A percentile compares a stretch with the other conserved stretches of the same genome.
Conservation (phyloP, 441 rosid genomes). For the Syzygium syzygioides region DNA sequence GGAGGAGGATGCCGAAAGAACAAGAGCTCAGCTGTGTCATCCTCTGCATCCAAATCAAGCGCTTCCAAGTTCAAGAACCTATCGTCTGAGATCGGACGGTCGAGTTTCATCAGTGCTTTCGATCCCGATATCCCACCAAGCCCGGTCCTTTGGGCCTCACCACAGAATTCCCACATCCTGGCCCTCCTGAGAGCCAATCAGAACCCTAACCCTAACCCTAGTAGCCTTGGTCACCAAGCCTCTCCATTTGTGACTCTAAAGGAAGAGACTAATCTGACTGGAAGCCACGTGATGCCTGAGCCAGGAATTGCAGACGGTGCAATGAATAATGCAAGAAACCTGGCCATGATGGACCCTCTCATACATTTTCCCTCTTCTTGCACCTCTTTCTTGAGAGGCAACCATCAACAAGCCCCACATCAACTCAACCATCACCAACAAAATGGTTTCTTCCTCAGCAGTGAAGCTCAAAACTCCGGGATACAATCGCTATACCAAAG, state of each 20-base stretch:
- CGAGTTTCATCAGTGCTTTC: slow-evolving; percentile 29
- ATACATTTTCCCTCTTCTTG: slow-evolving; percentile 34
- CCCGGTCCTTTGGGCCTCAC: slow-evolving; percentile 46
- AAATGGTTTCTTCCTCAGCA: not conserved
- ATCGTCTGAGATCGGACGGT: slow-evolving; percentile 39
- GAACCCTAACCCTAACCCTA: slow-evolving; percentile 41
- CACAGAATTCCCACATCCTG: slow-evolving; percentile 45
- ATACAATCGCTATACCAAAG: slow-evolving; percentile 59
- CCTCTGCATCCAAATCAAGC: slow-evolving; percentile 33
- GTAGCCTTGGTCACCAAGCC: slow-evolving; percentile 2
- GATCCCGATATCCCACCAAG: slow-evolving; percentile 36
- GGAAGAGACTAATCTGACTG: slow-evolving; percentile 36
- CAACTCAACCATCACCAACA: slow-evolving; percentile 14
- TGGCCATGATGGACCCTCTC: slow-evolving; percentile 26
- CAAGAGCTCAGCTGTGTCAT: slow-evolving; percentile 35
- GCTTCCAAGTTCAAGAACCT: slow-evolving; percentile 33
- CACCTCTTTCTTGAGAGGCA: slow-evolving; percentile 41
- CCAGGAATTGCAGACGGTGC: slow-evolving; percentile 15
- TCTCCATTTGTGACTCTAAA: slow-evolving; percentile 19
- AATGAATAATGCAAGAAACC: slow-evolving; percentile 22
- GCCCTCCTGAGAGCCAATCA: slow-evolving; percentile 38
- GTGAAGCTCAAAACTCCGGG: slow-evolving; percentile 46
- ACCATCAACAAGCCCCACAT: slow-evolving; percentile 28
- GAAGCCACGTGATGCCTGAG: slow-evolving; percentile 30
- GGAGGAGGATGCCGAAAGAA: slow-evolving; percentile 75